Base-by-base conservation (phyloP, 2,329 filamentous ascomycete species). In the Venturiaceae sp. region DNA sequence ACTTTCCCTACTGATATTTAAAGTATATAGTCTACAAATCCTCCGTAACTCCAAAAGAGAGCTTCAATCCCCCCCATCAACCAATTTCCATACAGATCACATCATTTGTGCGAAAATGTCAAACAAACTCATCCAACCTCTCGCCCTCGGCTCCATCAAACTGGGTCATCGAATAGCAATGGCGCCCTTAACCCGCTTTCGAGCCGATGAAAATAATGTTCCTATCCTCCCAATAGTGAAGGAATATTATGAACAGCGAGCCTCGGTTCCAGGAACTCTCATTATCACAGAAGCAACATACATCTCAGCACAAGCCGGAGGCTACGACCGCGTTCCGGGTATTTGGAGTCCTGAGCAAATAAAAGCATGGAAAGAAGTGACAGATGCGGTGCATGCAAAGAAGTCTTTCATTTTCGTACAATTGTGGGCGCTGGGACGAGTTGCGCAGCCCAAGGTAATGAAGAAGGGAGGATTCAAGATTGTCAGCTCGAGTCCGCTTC, bases 381-480 rank as follows among this genome's bases (percentile, higher is more conserved):
- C 80, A 1, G 77, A 83, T 28, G 80, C 79, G 0, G 83, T 88
- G 0, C 86, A 89, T 66, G 74, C 73, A 21, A 84, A 84, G 64
- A 80, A 80, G 4, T 79, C 76, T 19, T 82, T 76, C 65, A 83
- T 87, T 55, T 86, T 76, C 70, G 67, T 77, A 2, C 86, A 88
- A 65, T 73, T 89, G 0, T 87, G 83, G 76, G 78, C 77, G 0
- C 71, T 83, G 5, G 84, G 86, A 5, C 79, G 85, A 3, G 76
- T 77, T 2, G 80, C 80, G 0, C 68, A 74, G 60, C 67, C 70
- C 0, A 60, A 68, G 1, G 64, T 72, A 5, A 63, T 74, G 14
- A 63, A 68, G 30, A 65, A 65, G n/a, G 68, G 74, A 28, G 66
- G 66, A 1, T 57, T 64, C 16, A 60, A 61, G 23, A 55, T 69